Conservation (phyloP, 2,329 filamentous ascomycete species). For the Clonostachys rosea region DNA sequence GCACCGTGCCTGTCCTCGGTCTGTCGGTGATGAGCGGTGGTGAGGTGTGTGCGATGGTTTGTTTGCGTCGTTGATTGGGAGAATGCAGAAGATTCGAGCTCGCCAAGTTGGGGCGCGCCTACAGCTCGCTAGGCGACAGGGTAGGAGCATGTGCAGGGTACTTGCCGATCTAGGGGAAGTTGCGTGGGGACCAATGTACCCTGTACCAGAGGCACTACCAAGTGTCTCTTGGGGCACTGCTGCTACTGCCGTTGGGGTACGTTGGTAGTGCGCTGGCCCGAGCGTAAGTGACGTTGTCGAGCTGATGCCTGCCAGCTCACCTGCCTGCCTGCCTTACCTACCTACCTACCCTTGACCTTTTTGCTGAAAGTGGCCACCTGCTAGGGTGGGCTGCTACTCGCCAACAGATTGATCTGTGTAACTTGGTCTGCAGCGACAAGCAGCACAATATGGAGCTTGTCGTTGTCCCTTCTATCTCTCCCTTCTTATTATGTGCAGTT, state of each 20-base stretch:
- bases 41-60: neutral
- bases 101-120: neutral
- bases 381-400: neutral
- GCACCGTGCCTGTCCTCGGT: neutral
- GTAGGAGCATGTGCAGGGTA: neutral
- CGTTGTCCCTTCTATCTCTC: neutral
- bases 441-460: neutral
- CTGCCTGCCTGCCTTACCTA: neutral
- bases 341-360: neutral
- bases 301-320: neutral
- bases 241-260: too few relatives aligned
- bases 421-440: neutral
- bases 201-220: too few relatives aligned
- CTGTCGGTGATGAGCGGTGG: neutral
- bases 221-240: too few relatives aligned
- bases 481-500: too few relatives aligned
- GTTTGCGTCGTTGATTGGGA: conserved; percentile 1
- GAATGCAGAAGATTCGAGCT: conserved; percentile 3
- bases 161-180: too few relatives aligned
- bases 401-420: neutral
- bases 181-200: too few relatives aligned
- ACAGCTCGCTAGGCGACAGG: neutral
- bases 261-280: too few relatives aligned
- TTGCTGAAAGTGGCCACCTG: neutral
- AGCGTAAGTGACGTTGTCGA: neutral